A percentile compares a stretch with the other conserved stretches of the same genome.
Conservation (phyloP, 2,329 filamentous ascomycete species). For the Hortaea werneckii region DNA sequence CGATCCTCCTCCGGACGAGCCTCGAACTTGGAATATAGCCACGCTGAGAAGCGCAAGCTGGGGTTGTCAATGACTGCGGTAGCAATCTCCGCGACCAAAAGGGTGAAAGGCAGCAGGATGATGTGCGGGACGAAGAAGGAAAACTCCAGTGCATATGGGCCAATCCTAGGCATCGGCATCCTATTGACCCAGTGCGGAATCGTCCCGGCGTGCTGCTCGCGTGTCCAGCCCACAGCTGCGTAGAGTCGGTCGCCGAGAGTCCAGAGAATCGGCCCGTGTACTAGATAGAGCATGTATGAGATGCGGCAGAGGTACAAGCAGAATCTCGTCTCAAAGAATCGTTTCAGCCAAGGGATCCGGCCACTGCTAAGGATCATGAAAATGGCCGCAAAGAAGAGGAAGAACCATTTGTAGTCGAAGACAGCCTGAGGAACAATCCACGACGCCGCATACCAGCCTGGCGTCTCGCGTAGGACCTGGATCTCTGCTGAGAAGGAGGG, state of each 20-base stretch:
- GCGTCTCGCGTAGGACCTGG: slow-evolving; percentile 40
- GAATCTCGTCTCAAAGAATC: slow-evolving; percentile 49
- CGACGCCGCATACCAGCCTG: slow-evolving; percentile 52
- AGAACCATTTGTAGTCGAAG: slow-evolving; percentile 25
- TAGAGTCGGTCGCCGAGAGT: slow-evolving; percentile 54
- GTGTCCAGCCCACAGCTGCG: slow-evolving; percentile 47
- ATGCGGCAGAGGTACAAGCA: slow-evolving; percentile 54
- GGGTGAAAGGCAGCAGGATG: slow-evolving; percentile 48
- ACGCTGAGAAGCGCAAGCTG: slow-evolving; percentile 46
- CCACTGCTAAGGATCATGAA: slow-evolving; percentile 47
- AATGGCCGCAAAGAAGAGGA: slow-evolving; percentile 37
- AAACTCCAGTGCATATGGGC: slow-evolving; percentile 52
- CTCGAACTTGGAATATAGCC: slow-evolving; percentile 43
- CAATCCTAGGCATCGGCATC: slow-evolving; percentile 44
- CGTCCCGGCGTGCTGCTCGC: slow-evolving; percentile 38
- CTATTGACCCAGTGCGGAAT: slow-evolving; percentile 49
- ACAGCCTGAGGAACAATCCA: slow-evolving; percentile 34
- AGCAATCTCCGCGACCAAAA: slow-evolving; percentile 48
- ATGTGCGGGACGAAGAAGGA: slow-evolving; percentile 51
- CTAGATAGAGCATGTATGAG: slow-evolving; percentile 53
- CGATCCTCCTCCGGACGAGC: slow-evolving; percentile 1
- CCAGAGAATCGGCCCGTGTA: slow-evolving; percentile 54
- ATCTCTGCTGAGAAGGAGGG: slow-evolving; percentile 45
- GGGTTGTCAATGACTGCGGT: slow-evolving; percentile 51
- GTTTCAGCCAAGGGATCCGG: slow-evolving; percentile 47